Evolutionary conservation across 345 rosid genomes (phyloP).

Genomic region (Citrus mangshanensis): DNA sequence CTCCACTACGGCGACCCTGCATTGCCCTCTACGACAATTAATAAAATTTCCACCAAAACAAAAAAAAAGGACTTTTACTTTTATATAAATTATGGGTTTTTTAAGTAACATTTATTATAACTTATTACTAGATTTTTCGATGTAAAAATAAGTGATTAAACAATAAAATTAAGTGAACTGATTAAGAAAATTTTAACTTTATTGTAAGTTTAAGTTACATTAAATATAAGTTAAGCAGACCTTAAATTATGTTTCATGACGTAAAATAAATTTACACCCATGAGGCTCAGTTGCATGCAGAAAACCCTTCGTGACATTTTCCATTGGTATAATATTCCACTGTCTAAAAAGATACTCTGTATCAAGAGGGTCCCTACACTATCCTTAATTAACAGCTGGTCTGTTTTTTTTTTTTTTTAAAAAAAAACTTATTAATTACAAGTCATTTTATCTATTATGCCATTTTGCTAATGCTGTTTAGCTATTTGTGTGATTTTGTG

Average conservation of each 20-base stretch:
- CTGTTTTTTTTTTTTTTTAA: not conserved
- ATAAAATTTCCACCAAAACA: not conserved
- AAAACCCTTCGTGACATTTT: slow-evolving; percentile 22
- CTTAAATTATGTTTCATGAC: not conserved
- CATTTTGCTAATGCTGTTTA: too few relatives aligned
- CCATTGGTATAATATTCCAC: slow-evolving; percentile 4
- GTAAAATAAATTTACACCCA: not conserved
- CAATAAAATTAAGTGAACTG: not conserved
- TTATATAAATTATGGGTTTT: too few relatives aligned
- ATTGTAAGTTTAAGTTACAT: too few relatives aligned
- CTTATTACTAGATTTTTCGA: too few relatives aligned
- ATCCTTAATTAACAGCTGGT: slow-evolving; percentile 18
- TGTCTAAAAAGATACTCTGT: slow-evolving; percentile 3
- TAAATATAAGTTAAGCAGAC: not conserved
- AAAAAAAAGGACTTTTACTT: too few relatives aligned
- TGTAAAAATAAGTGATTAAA: not conserved
- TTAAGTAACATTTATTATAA: too few relatives aligned
- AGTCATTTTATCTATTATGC: not conserved
- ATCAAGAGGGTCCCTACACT: slow-evolving; percentile 14
- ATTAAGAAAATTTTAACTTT: not conserved
- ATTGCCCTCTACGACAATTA: not conserved
- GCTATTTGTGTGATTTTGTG: not conserved
- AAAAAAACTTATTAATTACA: not conserved
- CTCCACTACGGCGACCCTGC: slow-evolving; percentile 23
- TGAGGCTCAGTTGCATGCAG: not conserved